Conservation (phyloP, 2,329 filamentous ascomycete species). For the Verticillium albo-atrum region DNA sequence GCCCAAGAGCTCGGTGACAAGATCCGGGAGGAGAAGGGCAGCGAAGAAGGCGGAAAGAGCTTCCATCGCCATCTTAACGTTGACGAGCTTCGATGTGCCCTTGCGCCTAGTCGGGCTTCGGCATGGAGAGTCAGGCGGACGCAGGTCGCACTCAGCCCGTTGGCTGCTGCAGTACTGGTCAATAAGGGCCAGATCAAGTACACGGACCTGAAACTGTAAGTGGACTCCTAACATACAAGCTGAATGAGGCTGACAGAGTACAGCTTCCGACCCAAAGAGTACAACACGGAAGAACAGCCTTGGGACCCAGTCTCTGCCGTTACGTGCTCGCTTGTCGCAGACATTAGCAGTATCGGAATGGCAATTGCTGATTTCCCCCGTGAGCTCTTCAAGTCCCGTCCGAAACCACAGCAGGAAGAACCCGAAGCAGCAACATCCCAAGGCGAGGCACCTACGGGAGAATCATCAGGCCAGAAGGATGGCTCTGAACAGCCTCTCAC, state of each 20-base stretch:
- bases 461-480: neutral
- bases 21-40: slow-evolving; percentile 63
- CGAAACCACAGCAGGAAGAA: slow-evolving; percentile 12
- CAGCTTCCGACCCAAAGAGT: slow-evolving; percentile 55
- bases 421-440: slow-evolving; percentile 2
- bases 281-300: slow-evolving; percentile 73
- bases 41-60: slow-evolving; percentile 57
- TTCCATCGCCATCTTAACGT: slow-evolving; percentile 69
- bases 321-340: slow-evolving; percentile 73
- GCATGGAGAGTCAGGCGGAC: slow-evolving; percentile 71
- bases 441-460: neutral
- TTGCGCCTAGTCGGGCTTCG: slow-evolving; percentile 64
- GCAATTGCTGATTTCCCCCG: slow-evolving; percentile 71
- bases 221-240: neutral
- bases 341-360: slow-evolving; percentile 76
- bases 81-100: slow-evolving; percentile 62
- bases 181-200: slow-evolving; percentile 61
- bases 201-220: slow-evolving; percentile 68
- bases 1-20: slow-evolving; percentile 54
- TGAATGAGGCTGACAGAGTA: neutral
- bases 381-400: slow-evolving; percentile 44
- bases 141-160: slow-evolving; percentile 61
- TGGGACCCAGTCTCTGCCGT: slow-evolving; percentile 76
- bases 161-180: slow-evolving; percentile 68
- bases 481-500: neutral